Conservation (phyloP, 371 early-diverging fungal genomes). For the Mucor irregularis region DNA sequence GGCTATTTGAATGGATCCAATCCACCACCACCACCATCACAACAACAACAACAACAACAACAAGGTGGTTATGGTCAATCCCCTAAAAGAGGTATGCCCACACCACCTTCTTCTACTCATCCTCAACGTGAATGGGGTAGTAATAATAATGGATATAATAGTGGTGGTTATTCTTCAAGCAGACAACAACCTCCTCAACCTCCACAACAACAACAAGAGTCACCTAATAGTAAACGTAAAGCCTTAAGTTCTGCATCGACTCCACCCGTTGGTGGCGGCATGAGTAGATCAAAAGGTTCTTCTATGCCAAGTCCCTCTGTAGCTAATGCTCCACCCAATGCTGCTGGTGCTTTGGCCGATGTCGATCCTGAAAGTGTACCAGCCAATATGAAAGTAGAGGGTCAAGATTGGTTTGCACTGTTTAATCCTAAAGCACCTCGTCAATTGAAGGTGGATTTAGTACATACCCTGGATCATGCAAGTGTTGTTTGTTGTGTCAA, state of each 20-base stretch:
- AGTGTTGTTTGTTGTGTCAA: conserved; percentile 97
- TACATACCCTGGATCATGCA: conserved; percentile 83
- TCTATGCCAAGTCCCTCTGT: conserved; percentile 9
- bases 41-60: conserved; percentile 7
- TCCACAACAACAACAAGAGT: conserved; percentile 6
- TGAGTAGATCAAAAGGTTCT: too few relatives aligned
- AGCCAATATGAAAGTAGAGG: conserved; percentile 79
- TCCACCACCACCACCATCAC: conserved; percentile 10
- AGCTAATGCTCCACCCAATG: conserved; percentile 5
- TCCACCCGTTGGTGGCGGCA: conserved; percentile 10
- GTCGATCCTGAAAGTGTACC: conserved; percentile 84
- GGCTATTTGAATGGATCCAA: conserved; percentile 11
- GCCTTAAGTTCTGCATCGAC: conserved; percentile 9
- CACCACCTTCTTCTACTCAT: conserved; percentile 24
- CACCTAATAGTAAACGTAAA: conserved; percentile 14
- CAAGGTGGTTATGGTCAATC: conserved; percentile 23
- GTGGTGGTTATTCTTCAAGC: conserved; percentile 4
- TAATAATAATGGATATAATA: conserved; percentile 17
- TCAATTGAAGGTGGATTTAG: conserved; percentile 78
- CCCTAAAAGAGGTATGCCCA: conserved; percentile 27
- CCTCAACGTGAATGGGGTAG: conserved; percentile 19
- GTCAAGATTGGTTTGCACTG: conserved; percentile 86
- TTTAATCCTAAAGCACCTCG: conserved; percentile 77
- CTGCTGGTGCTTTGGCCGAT: conserved; percentile 57
- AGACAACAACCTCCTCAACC: conserved; percentile 5